Conservation (phyloP, 352 stramenopile genomes). For the Phytophthora sojae region DNA sequence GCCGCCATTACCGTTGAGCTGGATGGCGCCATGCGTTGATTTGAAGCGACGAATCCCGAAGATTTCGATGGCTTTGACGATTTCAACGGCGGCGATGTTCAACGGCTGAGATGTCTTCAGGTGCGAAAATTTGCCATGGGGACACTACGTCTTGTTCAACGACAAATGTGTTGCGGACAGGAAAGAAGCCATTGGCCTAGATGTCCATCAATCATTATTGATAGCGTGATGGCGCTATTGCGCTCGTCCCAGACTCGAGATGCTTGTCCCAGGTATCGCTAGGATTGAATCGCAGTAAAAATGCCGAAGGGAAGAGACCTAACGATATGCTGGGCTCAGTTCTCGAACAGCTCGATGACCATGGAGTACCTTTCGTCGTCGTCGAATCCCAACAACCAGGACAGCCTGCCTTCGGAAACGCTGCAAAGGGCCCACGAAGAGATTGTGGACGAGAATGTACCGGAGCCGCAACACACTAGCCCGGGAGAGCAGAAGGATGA, state of each 20-base stretch:
- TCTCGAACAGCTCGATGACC: not conserved
- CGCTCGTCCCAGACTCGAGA: not conserved
- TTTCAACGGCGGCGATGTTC: too few species aligned
- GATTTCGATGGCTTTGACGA: too few species aligned
- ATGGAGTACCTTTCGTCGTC: conserved; percentile 30
- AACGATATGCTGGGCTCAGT: not conserved
- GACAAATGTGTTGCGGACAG: too few species aligned
- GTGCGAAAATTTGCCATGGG: not conserved
- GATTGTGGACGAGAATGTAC: not conserved
- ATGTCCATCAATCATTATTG: not conserved
- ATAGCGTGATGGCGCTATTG: not conserved
- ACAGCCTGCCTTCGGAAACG: conserved; percentile 16
- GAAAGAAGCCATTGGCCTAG: too few species aligned
- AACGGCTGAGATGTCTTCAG: too few species aligned
- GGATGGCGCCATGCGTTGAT: too few species aligned
- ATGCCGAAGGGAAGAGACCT: not conserved
- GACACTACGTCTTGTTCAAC: not conserved
- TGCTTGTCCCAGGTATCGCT: not conserved
- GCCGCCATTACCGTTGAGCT: too few species aligned
- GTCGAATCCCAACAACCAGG: conserved; percentile 24
- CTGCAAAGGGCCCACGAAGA: conserved; percentile 24
- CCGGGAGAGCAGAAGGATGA: not conserved
- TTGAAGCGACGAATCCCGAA: too few species aligned
- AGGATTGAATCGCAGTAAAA: not conserved
- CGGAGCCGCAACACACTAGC: not conserved